Percentiles rank a stretch among this genome's conserved stretches.
Evolutionary conservation across 805 yeast genomes (phyloP).

Genomic region (Candida sphagnicola): DNA sequence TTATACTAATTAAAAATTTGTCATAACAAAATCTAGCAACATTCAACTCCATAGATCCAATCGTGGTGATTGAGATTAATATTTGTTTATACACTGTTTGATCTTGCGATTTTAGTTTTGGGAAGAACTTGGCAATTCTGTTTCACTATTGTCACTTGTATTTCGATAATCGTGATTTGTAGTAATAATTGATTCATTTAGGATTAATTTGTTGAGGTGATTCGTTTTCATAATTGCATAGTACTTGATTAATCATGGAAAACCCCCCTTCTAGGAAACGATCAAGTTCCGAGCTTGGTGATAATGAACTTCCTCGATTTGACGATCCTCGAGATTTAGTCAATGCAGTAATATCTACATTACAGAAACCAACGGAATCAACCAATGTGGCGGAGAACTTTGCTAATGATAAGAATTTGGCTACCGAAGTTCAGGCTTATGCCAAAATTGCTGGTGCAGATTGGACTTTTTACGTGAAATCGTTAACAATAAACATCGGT

Average conservation of each 20-base stretch:
- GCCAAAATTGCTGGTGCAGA: constrained; percentile 90
- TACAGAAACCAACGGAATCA: constrained; percentile 65
- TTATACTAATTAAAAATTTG: not conserved
- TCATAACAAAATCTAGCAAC: not conserved
- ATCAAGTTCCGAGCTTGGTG: constrained; percentile 14
- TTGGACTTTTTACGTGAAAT: constrained; percentile 93
- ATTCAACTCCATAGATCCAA: not conserved
- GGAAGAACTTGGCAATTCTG: not conserved
- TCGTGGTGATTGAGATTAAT: not conserved
- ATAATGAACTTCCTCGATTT: constrained; percentile 33
- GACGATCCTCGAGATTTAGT: constrained; percentile 63
- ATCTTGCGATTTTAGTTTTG: not conserved
- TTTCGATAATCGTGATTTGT: too few species aligned
- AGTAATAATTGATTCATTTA: too few species aligned
- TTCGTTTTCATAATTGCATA: not conserved
- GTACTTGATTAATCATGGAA: not conserved
- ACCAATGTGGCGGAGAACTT: constrained; percentile 72
- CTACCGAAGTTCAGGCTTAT: constrained; percentile 91
- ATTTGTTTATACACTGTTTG: not conserved
- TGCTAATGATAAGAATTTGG: constrained; percentile 67
- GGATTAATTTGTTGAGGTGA: too few species aligned
- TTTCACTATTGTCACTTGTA: too few species aligned
- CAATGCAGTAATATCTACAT: constrained; percentile 67
- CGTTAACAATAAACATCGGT: constrained; percentile 75
- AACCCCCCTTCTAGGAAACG: constrained; percentile 29